phyloP scores from a whole-genome alignment of 352 stramenopile genomes.

The Phytophthora boehmeriae region DNA sequence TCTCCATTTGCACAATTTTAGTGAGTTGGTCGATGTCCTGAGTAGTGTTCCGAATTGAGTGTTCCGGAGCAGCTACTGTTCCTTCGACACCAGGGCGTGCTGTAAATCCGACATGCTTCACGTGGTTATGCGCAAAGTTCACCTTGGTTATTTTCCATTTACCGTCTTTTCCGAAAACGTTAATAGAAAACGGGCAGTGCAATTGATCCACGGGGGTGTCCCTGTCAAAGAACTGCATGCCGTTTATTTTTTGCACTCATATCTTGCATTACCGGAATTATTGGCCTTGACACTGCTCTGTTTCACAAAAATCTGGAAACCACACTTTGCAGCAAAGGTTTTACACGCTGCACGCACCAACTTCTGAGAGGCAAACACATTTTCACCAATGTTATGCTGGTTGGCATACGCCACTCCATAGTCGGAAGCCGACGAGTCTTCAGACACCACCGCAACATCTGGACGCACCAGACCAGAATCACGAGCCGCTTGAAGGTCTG shows the following conservation, averaged over 20 bases:
- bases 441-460: background rate
- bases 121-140: background rate
- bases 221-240: background rate
- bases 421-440: background rate
- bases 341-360: background rate
- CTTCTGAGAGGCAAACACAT: background rate
- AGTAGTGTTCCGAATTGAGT: background rate
- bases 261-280: background rate
- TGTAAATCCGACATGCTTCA: background rate
- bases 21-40: background rate
- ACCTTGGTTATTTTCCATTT: background rate
- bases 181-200: background rate
- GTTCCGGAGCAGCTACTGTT: background rate
- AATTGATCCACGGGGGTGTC: background rate
- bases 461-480: background rate
- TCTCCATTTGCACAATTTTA: background rate
- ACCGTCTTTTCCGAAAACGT: background rate
- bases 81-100: background rate
- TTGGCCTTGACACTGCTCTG: background rate
- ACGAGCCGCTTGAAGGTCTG: background rate
- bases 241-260: background rate
- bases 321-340: background rate
- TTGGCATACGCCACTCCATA: background rate
- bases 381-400: background rate
- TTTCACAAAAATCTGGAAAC: background rate